Base-by-base conservation (phyloP, 768 basidiomycete genomes). In the Leccinum olivaceopallidum region DNA sequence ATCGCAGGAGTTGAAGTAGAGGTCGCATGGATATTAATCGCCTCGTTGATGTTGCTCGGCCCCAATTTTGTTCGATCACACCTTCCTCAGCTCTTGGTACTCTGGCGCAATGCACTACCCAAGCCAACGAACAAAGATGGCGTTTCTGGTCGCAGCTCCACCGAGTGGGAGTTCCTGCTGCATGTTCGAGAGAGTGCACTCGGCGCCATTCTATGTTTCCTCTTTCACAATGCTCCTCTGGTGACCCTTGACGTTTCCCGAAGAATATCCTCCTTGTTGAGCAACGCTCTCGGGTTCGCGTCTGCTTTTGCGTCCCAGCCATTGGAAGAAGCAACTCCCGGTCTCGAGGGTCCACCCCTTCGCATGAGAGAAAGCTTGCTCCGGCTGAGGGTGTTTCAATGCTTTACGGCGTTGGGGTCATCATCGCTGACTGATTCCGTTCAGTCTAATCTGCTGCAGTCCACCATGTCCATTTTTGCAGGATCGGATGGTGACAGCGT, bases 31-130 rank as follows among this genome's bases (percentile, higher is more conserved):
- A 94, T 88, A 13, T 77, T 90, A 37, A 92, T 99, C 57, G 87
- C 91, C 0, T 88, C 94, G 1, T 76, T 98, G 30, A 94, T 98
- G 92, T 83, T 89, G 3, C 85, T 97, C 7, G 96, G 95, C 0
- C 93, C 92, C 4, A 91, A 94, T 66, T 97, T 98, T 65, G 94
- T 98, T 56, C 87, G 93, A 18, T 85, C 94, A 0, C 95, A 99
- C 72, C 83, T 98, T 2, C 91, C 95, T 0, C 96, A 98, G 66
- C 80, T 98, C 18, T 83, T 98, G 44, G 94, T 98, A 0, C 83
- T 99, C 4, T 99, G 97, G 97, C 82, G 97, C 34, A 99, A 99
- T 66, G 95, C 96, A 2, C 80, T 99, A 0, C 95, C 97, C 2
- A 99, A 98, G 74, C 89, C 94, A 1, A 95, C 93, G 0, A 89